Base-by-base conservation (phyloP, 148 eudicot species). In the Fallopia convolvulus region DNA sequence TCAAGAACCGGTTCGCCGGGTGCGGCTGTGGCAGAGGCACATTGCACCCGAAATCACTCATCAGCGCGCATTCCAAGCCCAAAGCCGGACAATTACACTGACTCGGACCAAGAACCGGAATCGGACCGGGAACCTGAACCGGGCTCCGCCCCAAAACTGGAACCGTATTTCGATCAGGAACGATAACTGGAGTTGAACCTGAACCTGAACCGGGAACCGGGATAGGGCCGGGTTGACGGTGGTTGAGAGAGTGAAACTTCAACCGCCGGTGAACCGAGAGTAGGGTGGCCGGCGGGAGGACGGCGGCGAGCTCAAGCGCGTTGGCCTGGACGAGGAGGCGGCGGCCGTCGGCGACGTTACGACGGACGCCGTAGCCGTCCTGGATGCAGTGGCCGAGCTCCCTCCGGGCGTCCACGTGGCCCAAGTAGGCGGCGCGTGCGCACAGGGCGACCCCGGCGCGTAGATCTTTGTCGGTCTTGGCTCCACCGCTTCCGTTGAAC, bases 341-440 rank as follows among this genome's bases (percentile, higher is more conserved):
- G 8, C 85, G 82, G 0, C 87, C 89, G 66, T 60, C 75, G 5
- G 74, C 17, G 15, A 80, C 15, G 61, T 78, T 74, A 1, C 48
- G 77, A 14, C 50, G 76, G 18, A 82, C 81, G 6, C 89, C 89
- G 75, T 86, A 86, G 1, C 89, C 89, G 75, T 86, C 89, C 41
- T 86, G 89, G 48, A 84, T 74, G 68, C 89, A 86, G 79, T 86
- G 86, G 2, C 89, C 89, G 5, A 86, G 82, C 77, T 86, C 89
- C 3, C 89, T 81, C 0, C 82, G 74, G 15, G 89, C 80, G 65
- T 86, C 85, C 42, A 80, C 32, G 74, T 84, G 87, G 76, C 89
- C 89, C 1, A 86, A 77, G 40, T 39, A 78, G 36, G 85, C 89
- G 47, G 89, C 85, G 17, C 83, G 72, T n/a, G 82, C 87, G 23